Conservation (phyloP, 257 asterid species). For the Lycium barbarum region DNA sequence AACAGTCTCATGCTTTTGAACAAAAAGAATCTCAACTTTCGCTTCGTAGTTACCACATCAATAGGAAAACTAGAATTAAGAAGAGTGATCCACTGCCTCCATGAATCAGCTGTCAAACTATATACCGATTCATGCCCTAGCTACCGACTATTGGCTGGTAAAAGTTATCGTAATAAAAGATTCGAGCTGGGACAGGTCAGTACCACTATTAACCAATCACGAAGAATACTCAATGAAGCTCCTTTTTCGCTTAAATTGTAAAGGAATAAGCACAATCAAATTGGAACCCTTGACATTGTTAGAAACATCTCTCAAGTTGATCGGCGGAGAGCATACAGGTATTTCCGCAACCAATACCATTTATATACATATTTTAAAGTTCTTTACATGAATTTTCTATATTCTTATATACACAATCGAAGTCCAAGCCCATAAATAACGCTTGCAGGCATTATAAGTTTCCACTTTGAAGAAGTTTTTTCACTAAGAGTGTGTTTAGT, state of each 20-base stretch:
- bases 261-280: slow-evolving; percentile 13
- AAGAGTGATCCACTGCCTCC: neutral
- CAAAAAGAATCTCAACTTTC: neutral
- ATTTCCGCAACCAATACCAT: neutral
- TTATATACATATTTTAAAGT: neutral
- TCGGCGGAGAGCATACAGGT: neutral
- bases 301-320: neutral
- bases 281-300: neutral
- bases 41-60: neutral
- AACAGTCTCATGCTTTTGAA: neutral
- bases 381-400: neutral
- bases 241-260: neutral
- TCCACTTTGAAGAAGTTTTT: too few relatives aligned
- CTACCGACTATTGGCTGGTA: neutral
- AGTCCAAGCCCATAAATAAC: neutral
- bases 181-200: neutral
- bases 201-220: neutral
- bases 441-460: neutral
- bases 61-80: neutral
- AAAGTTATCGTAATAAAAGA: neutral
- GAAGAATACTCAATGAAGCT: neutral
- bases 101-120: neutral
- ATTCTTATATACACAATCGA: neutral
- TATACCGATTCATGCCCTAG: neutral
- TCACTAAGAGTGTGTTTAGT: too few relatives aligned